A percentile compares a stretch with the other conserved stretches of the same genome.
Conservation (phyloP, 495 filamentous ascomycete species). For the Clohesyomyces aquaticus region DNA sequence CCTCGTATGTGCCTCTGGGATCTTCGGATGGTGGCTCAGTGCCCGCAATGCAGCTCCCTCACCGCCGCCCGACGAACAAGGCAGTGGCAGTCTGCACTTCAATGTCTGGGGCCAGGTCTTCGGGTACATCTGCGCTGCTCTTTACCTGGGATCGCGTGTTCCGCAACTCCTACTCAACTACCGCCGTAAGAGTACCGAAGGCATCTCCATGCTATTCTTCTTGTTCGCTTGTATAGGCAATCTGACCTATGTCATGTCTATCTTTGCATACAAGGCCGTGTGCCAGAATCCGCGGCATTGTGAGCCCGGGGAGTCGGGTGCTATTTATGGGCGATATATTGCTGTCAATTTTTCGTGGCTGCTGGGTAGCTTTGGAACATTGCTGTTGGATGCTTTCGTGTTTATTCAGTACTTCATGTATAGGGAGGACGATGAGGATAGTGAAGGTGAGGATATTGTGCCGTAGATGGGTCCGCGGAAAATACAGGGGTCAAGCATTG, state of each 20-base stretch:
- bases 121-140: conserved; percentile 57
- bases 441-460: conserved; percentile 19
- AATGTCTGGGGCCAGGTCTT: conserved; percentile 67
- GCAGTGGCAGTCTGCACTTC: conserved; percentile 57
- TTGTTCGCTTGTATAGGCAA: conserved; percentile 95
- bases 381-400: conserved; percentile 80
- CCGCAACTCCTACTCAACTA: conserved; percentile 92
- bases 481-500: no score
- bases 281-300: conserved; percentile 48
- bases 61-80: conserved; percentile 39
- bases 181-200: conserved; percentile 85
- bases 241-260: conserved; percentile 87
- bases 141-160: conserved; percentile 86
- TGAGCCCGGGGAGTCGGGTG: conserved; percentile 56
- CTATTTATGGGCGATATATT: conserved; percentile 76
- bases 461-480: not conserved
- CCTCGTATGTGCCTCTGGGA: conserved; percentile 79
- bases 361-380: conserved; percentile 83
- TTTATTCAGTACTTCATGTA: conserved; percentile 95
- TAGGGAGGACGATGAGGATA: conserved; percentile 49
- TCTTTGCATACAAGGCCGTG: conserved; percentile 82
- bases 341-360: conserved; percentile 88
- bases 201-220: conserved; percentile 91
- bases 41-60: conserved; percentile 38
- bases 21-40: conserved; percentile 84